Conservation (phyloP, 108 stramenopile genomes). For the Nitzschia sp. region DNA sequence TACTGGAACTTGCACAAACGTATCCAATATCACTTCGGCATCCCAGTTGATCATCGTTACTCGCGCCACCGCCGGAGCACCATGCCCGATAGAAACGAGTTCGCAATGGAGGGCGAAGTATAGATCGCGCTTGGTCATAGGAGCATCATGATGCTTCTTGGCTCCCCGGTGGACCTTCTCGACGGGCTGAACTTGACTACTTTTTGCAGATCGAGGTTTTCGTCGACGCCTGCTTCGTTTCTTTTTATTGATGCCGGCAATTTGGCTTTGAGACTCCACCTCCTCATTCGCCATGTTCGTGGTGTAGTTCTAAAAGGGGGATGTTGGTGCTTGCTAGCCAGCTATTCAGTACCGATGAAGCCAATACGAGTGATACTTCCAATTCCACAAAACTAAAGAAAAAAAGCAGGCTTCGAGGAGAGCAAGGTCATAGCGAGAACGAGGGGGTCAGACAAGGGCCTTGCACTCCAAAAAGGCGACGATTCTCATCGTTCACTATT, state of each 20-base stretch:
- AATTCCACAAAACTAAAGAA: no score
- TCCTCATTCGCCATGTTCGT: background rate
- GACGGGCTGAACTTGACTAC: background rate
- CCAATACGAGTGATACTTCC: no score
- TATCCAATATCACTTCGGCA: constrained; percentile 67
- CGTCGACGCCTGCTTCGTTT: constrained; percentile 8
- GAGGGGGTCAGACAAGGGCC: no score
- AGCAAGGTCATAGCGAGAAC: no score
- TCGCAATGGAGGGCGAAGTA: constrained; percentile 88
- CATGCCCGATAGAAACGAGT: constrained; percentile 85
- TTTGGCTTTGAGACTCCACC: background rate
- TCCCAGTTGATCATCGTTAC: constrained; percentile 81
- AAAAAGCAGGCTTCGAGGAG: no score
- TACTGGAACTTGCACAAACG: constrained; percentile 70
- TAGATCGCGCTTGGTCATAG: constrained; percentile 80
- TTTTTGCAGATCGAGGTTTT: background rate
- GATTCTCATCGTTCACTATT: no score
- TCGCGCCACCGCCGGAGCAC: constrained; percentile 66
- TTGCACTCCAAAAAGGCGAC: no score
- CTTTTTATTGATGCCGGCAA: constrained; percentile 3
- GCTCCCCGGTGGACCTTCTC: constrained; percentile 6
- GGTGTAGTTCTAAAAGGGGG: no score
- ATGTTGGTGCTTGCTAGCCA: no score
- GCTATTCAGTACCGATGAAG: no score
- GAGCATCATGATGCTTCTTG: constrained; percentile 70